Conservation (phyloP, 768 basidiomycete species). For the Pulveroboletus sp. region DNA sequence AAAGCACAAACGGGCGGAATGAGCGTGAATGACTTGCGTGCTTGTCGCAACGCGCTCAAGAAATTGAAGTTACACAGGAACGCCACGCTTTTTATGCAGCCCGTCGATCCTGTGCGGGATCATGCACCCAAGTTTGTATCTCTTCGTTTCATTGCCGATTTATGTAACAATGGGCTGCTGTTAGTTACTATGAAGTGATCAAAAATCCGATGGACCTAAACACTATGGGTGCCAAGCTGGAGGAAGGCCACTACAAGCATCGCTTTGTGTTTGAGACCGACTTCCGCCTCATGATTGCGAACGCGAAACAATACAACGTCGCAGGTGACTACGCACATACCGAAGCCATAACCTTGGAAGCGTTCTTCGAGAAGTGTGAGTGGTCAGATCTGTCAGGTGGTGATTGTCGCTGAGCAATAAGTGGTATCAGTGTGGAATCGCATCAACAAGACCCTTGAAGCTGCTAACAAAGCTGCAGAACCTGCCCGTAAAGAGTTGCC, state of each 20-base stretch:
- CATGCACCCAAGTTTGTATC: slow-evolving; percentile 70
- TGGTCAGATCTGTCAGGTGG: slow-evolving; percentile 10
- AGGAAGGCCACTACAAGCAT: slow-evolving; percentile 80
- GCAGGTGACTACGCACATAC: slow-evolving; percentile 67
- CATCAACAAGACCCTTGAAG: slow-evolving; percentile 79
- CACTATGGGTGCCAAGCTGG: slow-evolving; percentile 82
- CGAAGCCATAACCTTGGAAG: slow-evolving; percentile 71
- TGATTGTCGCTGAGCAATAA: slow-evolving; percentile 6
- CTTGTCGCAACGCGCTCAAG: slow-evolving; percentile 71
- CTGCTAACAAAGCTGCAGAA: slow-evolving; percentile 44
- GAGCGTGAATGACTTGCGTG: slow-evolving; percentile 68
- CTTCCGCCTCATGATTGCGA: slow-evolving; percentile 81
- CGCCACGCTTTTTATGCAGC: slow-evolving; percentile 70
- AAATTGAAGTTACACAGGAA: slow-evolving; percentile 75
- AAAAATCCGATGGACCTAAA: slow-evolving; percentile 93
- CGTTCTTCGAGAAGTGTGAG: slow-evolving; percentile 83
- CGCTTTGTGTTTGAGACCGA: slow-evolving; percentile 82
- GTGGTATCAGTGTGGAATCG: slow-evolving; percentile 70
- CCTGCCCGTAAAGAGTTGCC: slow-evolving; percentile 23
- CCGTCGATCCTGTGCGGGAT: slow-evolving; percentile 95
- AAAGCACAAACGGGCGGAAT: slow-evolving; percentile 78
- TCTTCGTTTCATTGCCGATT: neutral
- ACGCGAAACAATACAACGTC: slow-evolving; percentile 83
- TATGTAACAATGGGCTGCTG: neutral
- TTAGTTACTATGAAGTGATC: slow-evolving; percentile 86